These are phyloP conservation scores for Pyricularia grisea DNA, from an alignment of 2,329 filamentous ascomycete genomes.

Conservation along the genomic window DNA sequence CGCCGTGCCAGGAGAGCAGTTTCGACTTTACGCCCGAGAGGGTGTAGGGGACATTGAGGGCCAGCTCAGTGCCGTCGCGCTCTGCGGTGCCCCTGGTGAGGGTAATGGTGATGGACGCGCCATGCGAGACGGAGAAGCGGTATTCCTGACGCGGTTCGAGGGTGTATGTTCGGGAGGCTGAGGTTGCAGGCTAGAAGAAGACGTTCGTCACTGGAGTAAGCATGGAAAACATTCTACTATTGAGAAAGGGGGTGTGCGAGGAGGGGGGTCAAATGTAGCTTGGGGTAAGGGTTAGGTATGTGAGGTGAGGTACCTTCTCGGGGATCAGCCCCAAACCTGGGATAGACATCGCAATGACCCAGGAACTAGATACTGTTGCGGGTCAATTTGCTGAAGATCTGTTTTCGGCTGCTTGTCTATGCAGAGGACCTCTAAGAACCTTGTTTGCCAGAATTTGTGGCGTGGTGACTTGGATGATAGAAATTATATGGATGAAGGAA, in stretches of 20 bases:
- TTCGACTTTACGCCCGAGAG: conserved; percentile 79
- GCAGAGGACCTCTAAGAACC: background rate
- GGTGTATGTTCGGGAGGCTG: conserved; percentile 34
- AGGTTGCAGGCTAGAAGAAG: conserved; percentile 22
- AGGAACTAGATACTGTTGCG: background rate
- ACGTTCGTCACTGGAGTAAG: conserved; percentile 6
- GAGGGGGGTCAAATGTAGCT: background rate
- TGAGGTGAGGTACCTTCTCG: conserved; percentile 37
- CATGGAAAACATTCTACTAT: conserved; percentile 9
- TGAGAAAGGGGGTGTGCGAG: background rate
- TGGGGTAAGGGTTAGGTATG: background rate
- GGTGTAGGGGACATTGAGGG: conserved; percentile 66
- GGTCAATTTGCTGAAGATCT: background rate
- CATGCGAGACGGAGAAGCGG: conserved; percentile 62
- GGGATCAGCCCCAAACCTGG: conserved; percentile 63
- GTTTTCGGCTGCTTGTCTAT: background rate
- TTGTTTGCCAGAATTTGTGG: background rate
- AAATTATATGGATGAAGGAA: background rate
- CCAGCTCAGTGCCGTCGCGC: conserved; percentile 90
- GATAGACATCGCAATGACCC: conserved; percentile 51
- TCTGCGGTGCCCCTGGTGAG: conserved; percentile 78
- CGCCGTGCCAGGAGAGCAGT: conserved; percentile 88
- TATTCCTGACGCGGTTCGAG: conserved; percentile 64
- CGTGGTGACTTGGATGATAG: background rate
- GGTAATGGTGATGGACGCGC: conserved; percentile 37